Conservation (phyloP, 2,329 filamentous ascomycete genomes). For the Sporothrix sp. region DNA sequence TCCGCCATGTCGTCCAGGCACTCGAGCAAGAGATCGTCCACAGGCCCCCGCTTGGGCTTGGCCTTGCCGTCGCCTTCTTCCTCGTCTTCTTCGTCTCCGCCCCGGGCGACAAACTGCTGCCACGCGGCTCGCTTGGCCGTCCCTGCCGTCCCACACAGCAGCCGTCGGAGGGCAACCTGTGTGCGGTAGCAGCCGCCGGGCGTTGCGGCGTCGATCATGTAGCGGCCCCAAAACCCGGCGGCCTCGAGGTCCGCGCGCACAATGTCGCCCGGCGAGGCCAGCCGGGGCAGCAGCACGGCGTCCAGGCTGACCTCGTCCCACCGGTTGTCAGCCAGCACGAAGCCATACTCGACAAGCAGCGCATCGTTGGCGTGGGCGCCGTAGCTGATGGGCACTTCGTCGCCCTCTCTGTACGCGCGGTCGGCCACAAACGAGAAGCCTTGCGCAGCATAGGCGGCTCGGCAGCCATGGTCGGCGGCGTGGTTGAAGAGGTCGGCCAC, state of each 20-base stretch:
- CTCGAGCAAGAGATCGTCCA: slow-evolving; percentile 10
- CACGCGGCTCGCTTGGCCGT: slow-evolving; percentile 11
- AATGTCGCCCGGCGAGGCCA: slow-evolving; percentile 2
- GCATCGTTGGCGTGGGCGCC: slow-evolving; percentile 63
- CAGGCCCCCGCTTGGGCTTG: no score
- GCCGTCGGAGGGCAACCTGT: slow-evolving; percentile 19
- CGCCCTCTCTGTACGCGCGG: slow-evolving; percentile 41
- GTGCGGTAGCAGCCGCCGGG: slow-evolving; percentile 21
- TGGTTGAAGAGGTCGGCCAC: slow-evolving; percentile 64
- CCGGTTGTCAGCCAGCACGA: slow-evolving; percentile 33
- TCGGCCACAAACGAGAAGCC: slow-evolving; percentile 48
- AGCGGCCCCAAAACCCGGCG: slow-evolving; percentile 18
- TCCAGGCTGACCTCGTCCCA: slow-evolving; percentile 42
- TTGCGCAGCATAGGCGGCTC: slow-evolving; percentile 37
- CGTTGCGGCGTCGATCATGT: slow-evolving; percentile 21
- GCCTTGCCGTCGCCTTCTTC: not conserved
- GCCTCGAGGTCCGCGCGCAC: slow-evolving; percentile 14
- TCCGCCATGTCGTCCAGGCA: slow-evolving; percentile 15
- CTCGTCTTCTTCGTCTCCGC: slow-evolving; percentile 9
- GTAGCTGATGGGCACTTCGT: slow-evolving; percentile 61
- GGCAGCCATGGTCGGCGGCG: slow-evolving; percentile 36
- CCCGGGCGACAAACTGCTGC: slow-evolving; percentile 15
- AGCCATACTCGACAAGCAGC: slow-evolving; percentile 58
- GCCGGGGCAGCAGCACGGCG: slow-evolving; percentile 30
- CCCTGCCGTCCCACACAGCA: slow-evolving; percentile 11